Evolutionary conservation across 2,329 filamentous ascomycete genomes (phyloP).

Genomic region (Stachybotrys elegans): DNA sequence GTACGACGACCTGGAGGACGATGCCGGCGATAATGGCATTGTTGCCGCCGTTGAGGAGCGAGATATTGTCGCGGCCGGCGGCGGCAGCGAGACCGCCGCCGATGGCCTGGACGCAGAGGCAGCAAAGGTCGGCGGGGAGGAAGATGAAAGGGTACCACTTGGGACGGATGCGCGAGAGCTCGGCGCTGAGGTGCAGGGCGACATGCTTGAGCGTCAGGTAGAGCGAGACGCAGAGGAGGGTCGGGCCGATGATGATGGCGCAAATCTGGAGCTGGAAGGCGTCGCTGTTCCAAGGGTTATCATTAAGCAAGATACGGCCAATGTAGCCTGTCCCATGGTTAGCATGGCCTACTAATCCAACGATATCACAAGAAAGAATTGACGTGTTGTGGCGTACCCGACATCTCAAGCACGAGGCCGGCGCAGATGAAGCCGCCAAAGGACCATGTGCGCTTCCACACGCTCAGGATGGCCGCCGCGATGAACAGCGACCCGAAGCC

Average conservation of each 20-base stretch:
- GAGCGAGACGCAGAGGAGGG: constrained; percentile 56
- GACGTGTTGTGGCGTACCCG: constrained; percentile 32
- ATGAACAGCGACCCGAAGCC: constrained; percentile 42
- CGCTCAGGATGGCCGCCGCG: constrained; percentile 35
- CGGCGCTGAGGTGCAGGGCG: constrained; percentile 41
- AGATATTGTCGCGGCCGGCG: constrained; percentile 32
- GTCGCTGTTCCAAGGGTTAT: constrained; percentile 48
- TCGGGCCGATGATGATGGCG: constrained; percentile 54
- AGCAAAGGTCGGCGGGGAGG: constrained; percentile 54
- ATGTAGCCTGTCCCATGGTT: constrained; percentile 45
- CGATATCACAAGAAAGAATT: background rate
- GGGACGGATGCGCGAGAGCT: constrained; percentile 46
- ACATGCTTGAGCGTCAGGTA: constrained; percentile 61
- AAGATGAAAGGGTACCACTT: constrained; percentile 52
- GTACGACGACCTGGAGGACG: constrained; percentile 46
- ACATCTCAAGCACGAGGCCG: constrained; percentile 46
- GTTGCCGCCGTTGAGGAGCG: constrained; percentile 41
- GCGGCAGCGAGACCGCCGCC: constrained; percentile 52
- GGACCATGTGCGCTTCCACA: constrained; percentile 50
- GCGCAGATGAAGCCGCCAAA: constrained; percentile 44
- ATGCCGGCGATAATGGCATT: constrained; percentile 49
- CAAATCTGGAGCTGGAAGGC: constrained; percentile 56
- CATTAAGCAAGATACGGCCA: constrained; percentile 43
- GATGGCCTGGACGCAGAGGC: constrained; percentile 53
- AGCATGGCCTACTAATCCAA: background rate